Evolutionary conservation across 805 yeast species (phyloP).

Genomic region (Blastobotrys americana): DNA sequence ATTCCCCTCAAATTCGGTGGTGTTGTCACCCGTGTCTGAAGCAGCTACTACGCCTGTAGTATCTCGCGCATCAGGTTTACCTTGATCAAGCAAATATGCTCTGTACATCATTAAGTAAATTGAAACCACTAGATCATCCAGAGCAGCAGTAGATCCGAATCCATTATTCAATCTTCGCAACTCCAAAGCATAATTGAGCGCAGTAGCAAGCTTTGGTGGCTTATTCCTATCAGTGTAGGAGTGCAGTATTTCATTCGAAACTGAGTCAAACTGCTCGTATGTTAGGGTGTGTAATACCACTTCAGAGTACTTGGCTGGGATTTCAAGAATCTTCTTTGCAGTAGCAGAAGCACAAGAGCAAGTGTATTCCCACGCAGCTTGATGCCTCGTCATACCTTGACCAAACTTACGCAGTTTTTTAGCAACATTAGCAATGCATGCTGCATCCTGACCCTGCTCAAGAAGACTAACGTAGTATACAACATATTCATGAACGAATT

Average conservation of each 20-base stretch:
- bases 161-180: constrained; percentile 71
- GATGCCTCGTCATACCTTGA: constrained; percentile 62
- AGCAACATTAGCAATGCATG: constrained; percentile 50
- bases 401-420: constrained; percentile 73
- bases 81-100: constrained; percentile 2
- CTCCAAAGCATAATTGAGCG: constrained; percentile 35
- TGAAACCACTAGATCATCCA: constrained; percentile 66
- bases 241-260: constrained; percentile 35
- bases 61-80: neutral
- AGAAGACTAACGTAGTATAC: constrained; percentile 54
- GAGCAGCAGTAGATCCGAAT: constrained; percentile 63
- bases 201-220: constrained; percentile 16
- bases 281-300: constrained; percentile 39
- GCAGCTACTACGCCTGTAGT: neutral
- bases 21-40: constrained; percentile 2
- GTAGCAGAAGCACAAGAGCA: constrained; percentile 48
- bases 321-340: constrained; percentile 38
- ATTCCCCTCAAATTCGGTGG: neutral
- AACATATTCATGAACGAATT: constrained; percentile 64
- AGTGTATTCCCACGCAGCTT: constrained; percentile 59
- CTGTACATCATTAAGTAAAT: constrained; percentile 46
- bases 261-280: constrained; percentile 37
- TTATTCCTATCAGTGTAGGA: constrained; percentile 34
- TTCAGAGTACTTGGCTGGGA: constrained; percentile 47
- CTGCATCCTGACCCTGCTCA: constrained; percentile 46